These are phyloP conservation scores for Backusella circina DNA, from an alignment of 192 early-diverging fungal species.

Conservation along the genomic window DNA sequence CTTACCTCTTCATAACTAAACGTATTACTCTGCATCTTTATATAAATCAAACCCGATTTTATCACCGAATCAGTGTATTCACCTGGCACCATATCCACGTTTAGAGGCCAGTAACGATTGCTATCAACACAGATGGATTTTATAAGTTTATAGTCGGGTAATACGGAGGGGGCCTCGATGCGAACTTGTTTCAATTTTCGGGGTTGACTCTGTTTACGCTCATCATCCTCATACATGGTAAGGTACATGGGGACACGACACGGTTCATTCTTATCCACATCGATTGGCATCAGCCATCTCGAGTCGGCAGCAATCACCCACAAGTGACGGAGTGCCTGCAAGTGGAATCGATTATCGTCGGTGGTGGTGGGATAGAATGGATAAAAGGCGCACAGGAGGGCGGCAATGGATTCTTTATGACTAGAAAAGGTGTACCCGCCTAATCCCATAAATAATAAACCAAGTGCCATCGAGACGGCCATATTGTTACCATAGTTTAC, in stretches of 20 bases:
- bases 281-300: conserved; percentile 66
- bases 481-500: conserved; percentile 68
- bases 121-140: not conserved
- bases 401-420: conserved; percentile 60
- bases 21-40: not conserved
- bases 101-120: not conserved
- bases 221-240: conserved; percentile 30
- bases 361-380: conserved; percentile 56
- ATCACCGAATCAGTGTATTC: not conserved
- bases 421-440: conserved; percentile 67
- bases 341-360: conserved; percentile 58
- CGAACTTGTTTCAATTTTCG: conserved; percentile 17
- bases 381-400: conserved; percentile 64
- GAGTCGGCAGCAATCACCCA: conserved; percentile 75
- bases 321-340: conserved; percentile 77
- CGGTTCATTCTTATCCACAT: conserved; percentile 49
- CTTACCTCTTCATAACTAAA: not conserved
- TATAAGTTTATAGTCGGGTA: conserved; percentile 3
- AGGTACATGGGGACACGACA: conserved; percentile 56
- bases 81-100: not conserved
- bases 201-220: not conserved
- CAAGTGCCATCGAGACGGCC: conserved; percentile 71
- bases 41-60: not conserved
- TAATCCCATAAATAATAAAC: conserved; percentile 71
- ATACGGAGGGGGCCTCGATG: conserved; percentile 44